Base-by-base conservation (phyloP, 2,329 filamentous ascomycete genomes). In the Aspergillus aculeatus region DNA sequence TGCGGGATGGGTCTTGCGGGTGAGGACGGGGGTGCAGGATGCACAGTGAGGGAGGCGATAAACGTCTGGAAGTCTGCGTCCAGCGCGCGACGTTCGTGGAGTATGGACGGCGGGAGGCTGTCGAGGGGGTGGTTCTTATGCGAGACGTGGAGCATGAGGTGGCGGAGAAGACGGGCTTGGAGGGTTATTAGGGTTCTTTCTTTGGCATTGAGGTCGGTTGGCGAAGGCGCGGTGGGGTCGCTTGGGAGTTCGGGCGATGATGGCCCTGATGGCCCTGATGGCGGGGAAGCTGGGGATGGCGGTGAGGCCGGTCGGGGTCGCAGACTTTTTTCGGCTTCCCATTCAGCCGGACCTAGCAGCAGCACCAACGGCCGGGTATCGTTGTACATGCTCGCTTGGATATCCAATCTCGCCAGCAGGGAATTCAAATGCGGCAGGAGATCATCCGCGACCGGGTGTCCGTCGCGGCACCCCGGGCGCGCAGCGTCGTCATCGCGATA, bases 301-400 rank as follows among this genome's bases (percentile, higher is more conserved):
- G n/a, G n/a, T 38, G 11, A 38, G 35, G 10, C 14, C 14, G 4
- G 14, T 11, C 4, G 35, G 4, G 4, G 35, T 12, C 44, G 21
- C 21, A 21, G 21, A 21, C 21, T 21, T 21, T 21, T 21, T 21
- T 21, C 21, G 5, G 21, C 24, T 24, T 24, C 24, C 24, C 24
- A 24, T 24, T 24, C 24, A 24, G 24, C 24, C 24, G 24, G 24
- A 24, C 24, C 24, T 3, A 24, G 24, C 24, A 24, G 24, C 24
- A 69, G 55, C 5, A 64, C 47, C 1, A 65, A 64, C 0, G 14
- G 10, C 3, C 68, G 63, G 0, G 47, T 53, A 24, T 54, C 38
- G 26, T 63, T 58, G 44, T 68, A 71, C 4, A 61, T 60, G 35
- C 62, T 67, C 2, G 68, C 68, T 47, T 69, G 68, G n/a, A 67